Evolutionary conservation across 139 green algal species (phyloP).

Genomic region (Pseudopediastrum boryanum): DNA sequence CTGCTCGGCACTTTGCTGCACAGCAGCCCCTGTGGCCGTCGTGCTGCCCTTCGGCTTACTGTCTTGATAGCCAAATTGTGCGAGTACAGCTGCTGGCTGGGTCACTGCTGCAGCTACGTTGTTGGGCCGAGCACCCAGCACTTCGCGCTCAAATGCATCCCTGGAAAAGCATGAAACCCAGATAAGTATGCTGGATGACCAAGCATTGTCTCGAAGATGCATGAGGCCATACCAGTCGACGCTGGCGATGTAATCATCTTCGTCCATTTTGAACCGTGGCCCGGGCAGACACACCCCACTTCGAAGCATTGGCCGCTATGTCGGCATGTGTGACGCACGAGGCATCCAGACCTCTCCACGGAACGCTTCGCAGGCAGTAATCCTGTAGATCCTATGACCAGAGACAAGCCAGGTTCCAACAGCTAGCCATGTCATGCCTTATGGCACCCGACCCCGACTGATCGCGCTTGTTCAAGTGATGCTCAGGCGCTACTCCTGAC

Average conservation of each 20-base stretch:
- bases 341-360: no score
- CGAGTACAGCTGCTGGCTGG: not conserved
- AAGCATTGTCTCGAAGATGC: not conserved
- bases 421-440: no score
- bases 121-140: not conserved
- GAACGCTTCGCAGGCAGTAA: no score
- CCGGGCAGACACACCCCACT: no score
- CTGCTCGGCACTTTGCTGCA: not conserved
- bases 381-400: no score
- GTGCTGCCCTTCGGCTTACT: not conserved
- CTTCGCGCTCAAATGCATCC: not conserved
- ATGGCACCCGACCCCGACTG: no score
- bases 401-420: no score
- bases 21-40: not conserved
- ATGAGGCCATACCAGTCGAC: slow-evolving; percentile 11
- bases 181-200: not conserved
- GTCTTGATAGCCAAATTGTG: not conserved
- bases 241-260: slow-evolving; percentile 26
- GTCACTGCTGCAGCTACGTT: not conserved
- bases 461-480: no score
- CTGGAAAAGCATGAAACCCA: not conserved
- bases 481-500: no score
- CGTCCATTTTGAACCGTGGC: not conserved
- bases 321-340: no score
- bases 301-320: no score